These are phyloP conservation scores for Penicillium turbatum DNA, from an alignment of 495 filamentous ascomycete genomes.

Conservation along the genomic window DNA sequence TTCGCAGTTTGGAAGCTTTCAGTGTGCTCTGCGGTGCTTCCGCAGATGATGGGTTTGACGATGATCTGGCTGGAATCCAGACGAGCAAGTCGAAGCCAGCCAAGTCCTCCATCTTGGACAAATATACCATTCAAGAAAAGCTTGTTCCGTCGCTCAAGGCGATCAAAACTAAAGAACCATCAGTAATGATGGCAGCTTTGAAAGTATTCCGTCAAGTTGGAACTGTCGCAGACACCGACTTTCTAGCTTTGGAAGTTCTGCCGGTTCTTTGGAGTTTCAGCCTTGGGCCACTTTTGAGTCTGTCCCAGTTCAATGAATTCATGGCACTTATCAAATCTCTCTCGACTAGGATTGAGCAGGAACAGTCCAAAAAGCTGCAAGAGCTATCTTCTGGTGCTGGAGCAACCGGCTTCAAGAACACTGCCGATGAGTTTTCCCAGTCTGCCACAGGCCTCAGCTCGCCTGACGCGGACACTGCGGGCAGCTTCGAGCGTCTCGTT, in stretches of 20 bases:
- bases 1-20: slow-evolving; percentile 85
- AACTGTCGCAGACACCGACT: slow-evolving; percentile 79
- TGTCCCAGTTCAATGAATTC: slow-evolving; percentile 81
- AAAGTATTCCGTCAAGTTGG: slow-evolving; percentile 80
- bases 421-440: slow-evolving; percentile 26
- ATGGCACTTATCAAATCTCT: slow-evolving; percentile 81
- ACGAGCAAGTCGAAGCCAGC: slow-evolving; percentile 49
- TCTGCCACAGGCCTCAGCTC: slow-evolving; percentile 19
- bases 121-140: slow-evolving; percentile 96
- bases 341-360: slow-evolving; percentile 76
- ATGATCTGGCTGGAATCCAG: slow-evolving; percentile 68
- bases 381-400: slow-evolving; percentile 62
- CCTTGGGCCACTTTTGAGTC: slow-evolving; percentile 80
- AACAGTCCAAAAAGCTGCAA: slow-evolving; percentile 80
- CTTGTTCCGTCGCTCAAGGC: slow-evolving; percentile 83
- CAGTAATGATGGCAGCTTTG: slow-evolving; percentile 92
- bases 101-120: slow-evolving; percentile 78
- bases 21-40: slow-evolving; percentile 79
- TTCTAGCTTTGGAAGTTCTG: slow-evolving; percentile 84
- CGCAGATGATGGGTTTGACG: slow-evolving; percentile 37
- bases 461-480: slow-evolving; percentile 38
- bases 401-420: slow-evolving; percentile 36
- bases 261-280: slow-evolving; percentile 90
- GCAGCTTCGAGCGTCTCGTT: slow-evolving; percentile 84
- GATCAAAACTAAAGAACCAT: slow-evolving; percentile 97